Percentiles rank a stretch among this genome's conserved stretches.
phyloP scores from a whole-genome alignment of 768 basidiomycete genomes.

The Podaxis carcinomalis region DNA sequence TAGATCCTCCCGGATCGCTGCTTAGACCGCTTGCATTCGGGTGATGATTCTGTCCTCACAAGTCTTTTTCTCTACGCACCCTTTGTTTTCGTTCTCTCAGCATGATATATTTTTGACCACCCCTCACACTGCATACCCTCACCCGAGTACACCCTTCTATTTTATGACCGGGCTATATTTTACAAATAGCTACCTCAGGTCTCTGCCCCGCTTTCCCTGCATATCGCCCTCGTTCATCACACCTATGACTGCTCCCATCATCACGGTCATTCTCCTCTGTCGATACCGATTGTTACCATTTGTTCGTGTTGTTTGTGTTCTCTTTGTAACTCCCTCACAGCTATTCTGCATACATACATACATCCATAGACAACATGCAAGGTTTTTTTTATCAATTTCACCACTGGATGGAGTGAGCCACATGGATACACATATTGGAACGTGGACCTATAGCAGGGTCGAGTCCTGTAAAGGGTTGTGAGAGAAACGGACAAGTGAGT shows the following conservation, averaged over 20 bases:
- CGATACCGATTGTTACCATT: background rate
- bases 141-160: background rate
- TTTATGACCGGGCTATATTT: background rate
- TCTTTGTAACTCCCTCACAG: background rate
- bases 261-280: background rate
- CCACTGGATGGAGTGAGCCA: background rate
- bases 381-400: background rate
- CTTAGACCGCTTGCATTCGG: background rate
- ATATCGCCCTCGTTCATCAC: background rate
- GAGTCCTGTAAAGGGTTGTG: background rate
- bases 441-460: background rate
- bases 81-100: background rate
- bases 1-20: constrained; percentile 3
- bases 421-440: background rate
- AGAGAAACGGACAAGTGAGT: constrained; percentile 5
- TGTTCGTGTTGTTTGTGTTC: background rate
- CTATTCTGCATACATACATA: constrained; percentile 6
- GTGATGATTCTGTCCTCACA: background rate
- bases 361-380: constrained; percentile 12
- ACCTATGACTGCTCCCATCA: constrained; percentile 1
- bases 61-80: background rate
- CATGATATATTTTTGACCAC: constrained; percentile 1
- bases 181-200: background rate
- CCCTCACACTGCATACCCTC: background rate
- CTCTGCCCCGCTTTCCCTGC: background rate